Percentiles rank a stretch among this genome's conserved stretches.
Evolutionary conservation across 2,329 filamentous ascomycete genomes (phyloP).

Genomic region (Stemphylium vesicarium): DNA sequence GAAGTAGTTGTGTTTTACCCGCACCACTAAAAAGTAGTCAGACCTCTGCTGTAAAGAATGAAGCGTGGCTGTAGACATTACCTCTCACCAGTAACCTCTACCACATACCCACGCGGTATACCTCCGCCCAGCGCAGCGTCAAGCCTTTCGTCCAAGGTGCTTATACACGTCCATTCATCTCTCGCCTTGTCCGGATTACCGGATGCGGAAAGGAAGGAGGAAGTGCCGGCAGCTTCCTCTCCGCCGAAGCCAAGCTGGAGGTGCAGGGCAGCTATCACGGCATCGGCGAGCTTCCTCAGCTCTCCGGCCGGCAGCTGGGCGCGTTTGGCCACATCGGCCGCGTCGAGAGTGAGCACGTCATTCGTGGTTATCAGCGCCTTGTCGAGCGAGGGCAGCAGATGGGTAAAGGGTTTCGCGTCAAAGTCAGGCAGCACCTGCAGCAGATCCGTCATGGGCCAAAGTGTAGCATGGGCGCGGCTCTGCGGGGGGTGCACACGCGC

Average conservation of each 20-base stretch:
- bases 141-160: slow-evolving; percentile 76
- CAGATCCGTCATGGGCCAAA: slow-evolving; percentile 77
- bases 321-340: slow-evolving; percentile 82
- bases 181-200: not conserved
- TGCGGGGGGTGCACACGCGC: slow-evolving; percentile 28
- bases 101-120: slow-evolving; percentile 79
- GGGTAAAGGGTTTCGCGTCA: slow-evolving; percentile 70
- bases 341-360: slow-evolving; percentile 85
- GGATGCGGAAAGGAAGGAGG: slow-evolving; percentile 26
- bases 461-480: slow-evolving; percentile 43
- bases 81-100: slow-evolving; percentile 92
- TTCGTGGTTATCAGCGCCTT: slow-evolving; percentile 76
- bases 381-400: slow-evolving; percentile 81
- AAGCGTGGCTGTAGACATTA: slow-evolving; percentile 9
- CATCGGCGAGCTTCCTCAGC: slow-evolving; percentile 73
- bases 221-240: slow-evolving; percentile 26
- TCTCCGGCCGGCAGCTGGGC: slow-evolving; percentile 82
- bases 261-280: slow-evolving; percentile 71
- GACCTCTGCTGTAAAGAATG: not conserved
- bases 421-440: slow-evolving; percentile 82
- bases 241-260: slow-evolving; percentile 60
- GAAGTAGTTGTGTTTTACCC: slow-evolving; percentile 93
- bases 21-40: slow-evolving; percentile 66
- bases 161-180: slow-evolving; percentile 67
- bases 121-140: slow-evolving; percentile 79